Base-by-base conservation (phyloP, 2,329 filamentous ascomycete species). In the Alternaria triticimaculans region DNA sequence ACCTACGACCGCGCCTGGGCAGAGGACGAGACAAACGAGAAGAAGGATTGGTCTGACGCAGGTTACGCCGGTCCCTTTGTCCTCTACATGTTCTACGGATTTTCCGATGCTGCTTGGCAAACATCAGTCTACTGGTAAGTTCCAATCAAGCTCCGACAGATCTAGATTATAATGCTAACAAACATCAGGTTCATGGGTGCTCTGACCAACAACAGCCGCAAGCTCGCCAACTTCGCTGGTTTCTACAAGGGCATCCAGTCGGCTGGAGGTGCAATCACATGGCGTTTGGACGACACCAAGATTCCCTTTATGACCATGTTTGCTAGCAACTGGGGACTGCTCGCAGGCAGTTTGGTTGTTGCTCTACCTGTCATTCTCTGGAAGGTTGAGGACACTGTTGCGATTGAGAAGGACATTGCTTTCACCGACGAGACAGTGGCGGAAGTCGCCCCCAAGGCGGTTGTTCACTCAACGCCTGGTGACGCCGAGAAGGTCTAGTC, bases 161-260 rank as follows among this genome's bases (percentile, higher is more conserved):
- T 41, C 2, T 1, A 12, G 20, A 25, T 53, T 6, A 7, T 8
- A 5, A 15, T n/a, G 28, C 49, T 53, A 53, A 53, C 12, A 2
- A 23, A 51, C 15, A 5, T 3, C 43, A 62, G 60, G 60, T 62
- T 62, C 84, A 97, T 98, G 91, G 95, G 95, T 55, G 88, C 94
- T 8, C 86, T 97, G 46, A 94, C 92, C 77, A 98, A 98, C 87
- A 97, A 95, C 67, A 89, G 92, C 64, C 93, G 94, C 80, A 95
- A 94, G 80, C 88, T 95, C 26, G 94, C 95, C 82, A 97, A 97
- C 84, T 91, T 95, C 75, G 92, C 93, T 45, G 94, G 92, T 66
- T 94, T 92, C 84, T 96, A 96, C 87, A 96, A 96, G 83, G 90
- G 90, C 55, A 92, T 97, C 68, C 93, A 97, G 80, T 95, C 92